These are phyloP conservation scores for Plectranthus barbatus DNA, from an alignment of 257 asterid genomes.

Conservation along the genomic window DNA sequence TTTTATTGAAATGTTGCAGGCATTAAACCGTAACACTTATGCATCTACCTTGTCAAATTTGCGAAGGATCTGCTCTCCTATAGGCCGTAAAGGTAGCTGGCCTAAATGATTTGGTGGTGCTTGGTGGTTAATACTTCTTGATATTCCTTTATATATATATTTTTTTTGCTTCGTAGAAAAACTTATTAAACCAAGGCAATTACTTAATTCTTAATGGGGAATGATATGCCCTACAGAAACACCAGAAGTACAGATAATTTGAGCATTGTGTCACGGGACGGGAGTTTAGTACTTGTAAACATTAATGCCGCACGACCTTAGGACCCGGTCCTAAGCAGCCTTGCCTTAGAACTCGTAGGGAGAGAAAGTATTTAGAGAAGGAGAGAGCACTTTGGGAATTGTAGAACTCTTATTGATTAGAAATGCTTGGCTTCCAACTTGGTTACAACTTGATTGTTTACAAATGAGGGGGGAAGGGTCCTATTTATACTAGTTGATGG, in stretches of 20 bases:
- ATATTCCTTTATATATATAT: not conserved
- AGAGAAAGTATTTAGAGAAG: too few relatives aligned
- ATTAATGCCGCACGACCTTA: too few relatives aligned
- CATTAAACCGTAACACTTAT: slow-evolving; percentile 91
- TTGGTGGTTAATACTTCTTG: not conserved
- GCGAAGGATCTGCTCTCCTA: slow-evolving; percentile 91
- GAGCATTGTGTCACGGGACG: too few relatives aligned
- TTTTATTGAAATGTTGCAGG: slow-evolving; percentile 38
- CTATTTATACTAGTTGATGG: too few relatives aligned
- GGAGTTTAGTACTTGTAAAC: too few relatives aligned
- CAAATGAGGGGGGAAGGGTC: too few relatives aligned
- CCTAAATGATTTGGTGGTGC: not conserved
- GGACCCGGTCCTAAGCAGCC: too few relatives aligned
- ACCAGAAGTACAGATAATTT: slow-evolving; percentile 91
- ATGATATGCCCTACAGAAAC: slow-evolving; percentile 99
- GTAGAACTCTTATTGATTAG: too few relatives aligned
- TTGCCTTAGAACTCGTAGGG: too few relatives aligned
- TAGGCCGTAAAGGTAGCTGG: slow-evolving; percentile 88
- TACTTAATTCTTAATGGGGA: slow-evolving; percentile 99
- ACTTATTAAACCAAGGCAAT: slow-evolving; percentile 94
- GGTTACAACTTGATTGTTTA: too few relatives aligned
- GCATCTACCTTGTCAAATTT: slow-evolving; percentile 96
- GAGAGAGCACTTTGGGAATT: too few relatives aligned
- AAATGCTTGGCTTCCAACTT: too few relatives aligned
- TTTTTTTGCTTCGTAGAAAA: slow-evolving; percentile 46